phyloP scores from a whole-genome alignment of 106 monocot genomes.

The Phalaenopsis aphrodite region DNA sequence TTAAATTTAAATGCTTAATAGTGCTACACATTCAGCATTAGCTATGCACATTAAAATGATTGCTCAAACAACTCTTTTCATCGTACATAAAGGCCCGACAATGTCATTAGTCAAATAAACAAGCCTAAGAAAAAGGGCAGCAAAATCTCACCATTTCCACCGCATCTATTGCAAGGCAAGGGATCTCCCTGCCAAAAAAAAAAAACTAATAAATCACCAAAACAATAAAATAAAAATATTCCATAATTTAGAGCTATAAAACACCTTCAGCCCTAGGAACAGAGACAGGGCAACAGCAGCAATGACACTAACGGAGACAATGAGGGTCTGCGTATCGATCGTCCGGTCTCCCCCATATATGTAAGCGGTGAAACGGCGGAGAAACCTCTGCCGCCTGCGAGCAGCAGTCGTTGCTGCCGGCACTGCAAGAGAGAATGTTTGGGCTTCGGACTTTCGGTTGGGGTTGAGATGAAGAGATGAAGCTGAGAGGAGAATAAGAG shows the following conservation, averaged over 20 bases:
- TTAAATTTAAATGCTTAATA: no score
- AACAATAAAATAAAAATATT: background rate
- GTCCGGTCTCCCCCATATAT: constrained; percentile 26
- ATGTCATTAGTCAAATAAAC: background rate
- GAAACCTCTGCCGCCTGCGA: background rate
- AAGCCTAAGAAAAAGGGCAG: background rate
- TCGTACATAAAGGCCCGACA: background rate
- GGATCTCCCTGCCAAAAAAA: constrained; percentile 68
- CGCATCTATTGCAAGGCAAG: constrained; percentile 50
- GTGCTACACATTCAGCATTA: no score
- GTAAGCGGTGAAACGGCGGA: constrained; percentile 9
- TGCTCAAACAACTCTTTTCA: no score
- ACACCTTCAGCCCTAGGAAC: constrained; percentile 60
- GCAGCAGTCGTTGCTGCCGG: constrained; percentile 10
- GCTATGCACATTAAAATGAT: no score
- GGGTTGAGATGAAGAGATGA: constrained; percentile 10
- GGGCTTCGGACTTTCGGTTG: background rate
- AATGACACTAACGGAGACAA: constrained; percentile 48
- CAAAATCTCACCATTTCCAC: constrained; percentile 53
- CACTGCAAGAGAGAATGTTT: background rate
- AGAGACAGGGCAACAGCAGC: constrained; percentile 59
- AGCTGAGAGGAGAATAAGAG: constrained; percentile 5
- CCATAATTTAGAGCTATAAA: background rate
- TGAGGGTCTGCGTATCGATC: constrained; percentile 62
- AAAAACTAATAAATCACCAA: background rate